These are phyloP conservation scores for Kalaharituber pfeilii DNA, from an alignment of 2,329 filamentous ascomycete species.

Conservation along the genomic window DNA sequence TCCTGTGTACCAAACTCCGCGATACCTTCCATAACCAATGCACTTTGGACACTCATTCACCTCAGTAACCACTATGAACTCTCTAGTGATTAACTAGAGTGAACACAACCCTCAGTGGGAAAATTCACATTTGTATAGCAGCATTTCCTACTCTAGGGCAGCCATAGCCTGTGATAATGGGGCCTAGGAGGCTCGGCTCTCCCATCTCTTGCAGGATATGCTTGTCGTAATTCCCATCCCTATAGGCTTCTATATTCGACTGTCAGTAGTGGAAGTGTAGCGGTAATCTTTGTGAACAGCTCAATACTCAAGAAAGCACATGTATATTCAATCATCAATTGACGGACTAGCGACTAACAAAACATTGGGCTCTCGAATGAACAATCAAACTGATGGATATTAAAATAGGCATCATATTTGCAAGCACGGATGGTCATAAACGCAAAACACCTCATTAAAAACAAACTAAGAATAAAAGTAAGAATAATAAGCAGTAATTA, in stretches of 20 bases:
- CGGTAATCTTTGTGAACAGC: no score
- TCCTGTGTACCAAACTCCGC: conserved; percentile 73
- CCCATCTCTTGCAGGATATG: conserved; percentile 85
- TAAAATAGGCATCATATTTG: no score
- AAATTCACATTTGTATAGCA: conserved; percentile 32
- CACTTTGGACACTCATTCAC: conserved; percentile 85
- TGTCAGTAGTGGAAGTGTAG: background rate
- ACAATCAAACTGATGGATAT: background rate
- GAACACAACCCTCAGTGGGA: background rate
- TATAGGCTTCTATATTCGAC: conserved; percentile 55
- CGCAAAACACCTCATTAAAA: conserved; percentile 43
- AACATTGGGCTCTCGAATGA: conserved; percentile 4
- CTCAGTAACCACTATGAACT: conserved; percentile 86
- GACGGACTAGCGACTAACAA: no score
- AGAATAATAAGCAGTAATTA: conserved; percentile 85
- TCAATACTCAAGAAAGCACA: conserved; percentile 9
- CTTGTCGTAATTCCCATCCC: conserved; percentile 71
- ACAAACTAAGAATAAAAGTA: conserved; percentile 72
- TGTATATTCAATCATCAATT: background rate
- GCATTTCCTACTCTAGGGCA: conserved; percentile 79
- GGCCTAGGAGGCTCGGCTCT: conserved; percentile 70
- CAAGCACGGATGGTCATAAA: no score
- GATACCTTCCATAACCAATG: conserved; percentile 80
- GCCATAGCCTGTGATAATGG: conserved; percentile 71
- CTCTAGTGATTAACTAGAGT: conserved; percentile 56